Evolutionary conservation across 2,329 filamentous ascomycete species (phyloP), one percentile per base, ranked within the genome.

Genomic region (Parastagonospora avenae): DNA sequence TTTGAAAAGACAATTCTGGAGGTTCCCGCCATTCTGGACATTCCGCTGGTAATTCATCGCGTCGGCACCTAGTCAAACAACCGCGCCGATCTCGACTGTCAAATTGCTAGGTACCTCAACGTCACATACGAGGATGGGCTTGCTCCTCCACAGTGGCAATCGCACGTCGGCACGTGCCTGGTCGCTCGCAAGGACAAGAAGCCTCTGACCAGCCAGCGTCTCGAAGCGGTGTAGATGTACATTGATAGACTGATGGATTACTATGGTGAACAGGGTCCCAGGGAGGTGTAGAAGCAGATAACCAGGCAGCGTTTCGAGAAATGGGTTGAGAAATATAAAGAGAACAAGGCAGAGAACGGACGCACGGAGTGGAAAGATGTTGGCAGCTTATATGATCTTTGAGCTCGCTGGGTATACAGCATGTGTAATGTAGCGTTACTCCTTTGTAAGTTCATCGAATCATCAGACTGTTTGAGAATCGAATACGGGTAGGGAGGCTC

Each of bases 161-260:
- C 19, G 5, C 19, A 24, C 5, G 19, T 24, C 5, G 19, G 19
- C 19, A 24, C 19, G 19, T 24, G 19, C 5, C 19, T 24, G 3
- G 19, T 24, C n/a, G 46, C 39, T 9, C 46, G 40, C 7, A 36
- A 48, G 28, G 40, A 48, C 31, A 48, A 38, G 16, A 42, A 43
- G 14, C 39, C 46, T 9, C 14, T 32, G 31, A 32, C 10, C n/a
- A n/a, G n/a, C 9, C 31, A 48, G 24, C 38, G 42, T 29, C 9
- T 48, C 10, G 38, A 48, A 12, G 46, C 46, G 14, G 2, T 48
- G 11, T 31, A 28, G 19, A 43, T 43, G 39, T 49, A 49, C 12
- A 43, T 49, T 8, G 32, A 31, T 27, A 32, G n/a, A 12, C 9
- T 49, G n/a, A 8, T 49, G 31, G 39, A 44, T 28, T 8, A 29